phyloP scores from a whole-genome alignment of 1,284 basidiomycete species.

The Fomes fomentarius region DNA sequence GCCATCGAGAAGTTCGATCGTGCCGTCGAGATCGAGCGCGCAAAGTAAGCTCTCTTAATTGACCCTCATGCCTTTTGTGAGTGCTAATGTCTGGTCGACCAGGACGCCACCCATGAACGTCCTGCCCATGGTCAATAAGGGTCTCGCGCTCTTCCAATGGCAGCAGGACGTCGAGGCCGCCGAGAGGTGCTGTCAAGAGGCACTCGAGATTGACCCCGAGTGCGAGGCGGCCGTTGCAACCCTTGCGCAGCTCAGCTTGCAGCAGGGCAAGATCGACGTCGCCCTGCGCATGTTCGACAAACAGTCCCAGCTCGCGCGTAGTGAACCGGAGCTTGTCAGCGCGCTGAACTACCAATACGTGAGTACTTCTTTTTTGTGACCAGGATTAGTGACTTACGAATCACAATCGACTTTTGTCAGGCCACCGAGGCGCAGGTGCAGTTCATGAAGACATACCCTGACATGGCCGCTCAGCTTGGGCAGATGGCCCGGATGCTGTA shows the following conservation, averaged over 20 bases:
- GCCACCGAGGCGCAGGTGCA: slow-evolving; percentile 81
- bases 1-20: slow-evolving; percentile 95
- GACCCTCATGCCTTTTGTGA: no score
- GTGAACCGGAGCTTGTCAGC: slow-evolving; percentile 88
- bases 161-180: slow-evolving; percentile 88
- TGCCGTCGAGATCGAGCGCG: slow-evolving; percentile 88
- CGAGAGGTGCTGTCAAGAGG: slow-evolving; percentile 87
- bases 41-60: slow-evolving; percentile 53
- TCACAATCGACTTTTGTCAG: slow-evolving; percentile 37
- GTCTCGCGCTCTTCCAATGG: slow-evolving; percentile 95
- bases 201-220: slow-evolving; percentile 86
- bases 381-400: neutral
- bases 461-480: slow-evolving; percentile 70
- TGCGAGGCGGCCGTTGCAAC: slow-evolving; percentile 98
- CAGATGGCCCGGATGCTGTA: slow-evolving; percentile 50
- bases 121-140: slow-evolving; percentile 97
- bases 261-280: slow-evolving; percentile 88
- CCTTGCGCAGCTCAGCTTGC: slow-evolving; percentile 90
- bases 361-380: slow-evolving; percentile 29
- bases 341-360: slow-evolving; percentile 89
- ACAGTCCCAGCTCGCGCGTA: slow-evolving; percentile 87
- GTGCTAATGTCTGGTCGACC: neutral
- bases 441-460: slow-evolving; percentile 83
- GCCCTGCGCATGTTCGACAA: slow-evolving; percentile 90
- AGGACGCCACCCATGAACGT: slow-evolving; percentile 75